Evolutionary conservation across 2,329 filamentous ascomycete genomes (phyloP), one percentile per base, ranked within the genome.

Genomic region (Diaporthe ilicicola): DNA sequence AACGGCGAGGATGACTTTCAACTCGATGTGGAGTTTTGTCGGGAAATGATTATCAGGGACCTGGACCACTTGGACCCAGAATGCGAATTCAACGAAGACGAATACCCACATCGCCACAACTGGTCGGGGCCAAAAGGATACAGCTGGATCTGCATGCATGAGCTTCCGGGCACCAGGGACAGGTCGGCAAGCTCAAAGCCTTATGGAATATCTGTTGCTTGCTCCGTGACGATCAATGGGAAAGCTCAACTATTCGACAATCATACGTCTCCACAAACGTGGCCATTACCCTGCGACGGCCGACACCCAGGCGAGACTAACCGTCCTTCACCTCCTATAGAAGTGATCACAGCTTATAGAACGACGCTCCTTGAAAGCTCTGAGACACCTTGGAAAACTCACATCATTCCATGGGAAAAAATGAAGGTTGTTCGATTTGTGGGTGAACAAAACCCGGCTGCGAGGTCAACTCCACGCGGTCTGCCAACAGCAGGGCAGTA

Each of bases 291-390:
- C 7, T 17, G 44, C 2, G 19, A 44, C 10, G 7, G 37, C 22
- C 1, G 9, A 3, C 46, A 12, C 15, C 15, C 4, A 1, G 19
- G 15, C 29, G 9, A 29, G 37, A 5, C 37, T 6, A 15, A 15
- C 2, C 22, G 5, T 29, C 22, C 22, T 10, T 10, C 22, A 2
- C 22, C 9, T 1, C 4, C 29, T 32, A 2, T 9, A 15, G 42
- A 62, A 15, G 15, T 62, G 9, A 48, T 17, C 10, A 22, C 15
- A 7, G 59, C 59, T 0, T 62, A 50, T 13, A 37, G 22, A 24
- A 34, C 50, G 17, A 2, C 7, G 3, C 17, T 17, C 5, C 10
- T 62, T 4, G 0, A 15, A 0, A 13, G 1, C 0, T 1, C 13
- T 2, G 3, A 22, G 8, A 8, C 15, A 2, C 2, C 10, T 4